Evolutionary conservation across 495 filamentous ascomycete genomes (phyloP).

Genomic region (Aspergillus sclerotioniger): DNA sequence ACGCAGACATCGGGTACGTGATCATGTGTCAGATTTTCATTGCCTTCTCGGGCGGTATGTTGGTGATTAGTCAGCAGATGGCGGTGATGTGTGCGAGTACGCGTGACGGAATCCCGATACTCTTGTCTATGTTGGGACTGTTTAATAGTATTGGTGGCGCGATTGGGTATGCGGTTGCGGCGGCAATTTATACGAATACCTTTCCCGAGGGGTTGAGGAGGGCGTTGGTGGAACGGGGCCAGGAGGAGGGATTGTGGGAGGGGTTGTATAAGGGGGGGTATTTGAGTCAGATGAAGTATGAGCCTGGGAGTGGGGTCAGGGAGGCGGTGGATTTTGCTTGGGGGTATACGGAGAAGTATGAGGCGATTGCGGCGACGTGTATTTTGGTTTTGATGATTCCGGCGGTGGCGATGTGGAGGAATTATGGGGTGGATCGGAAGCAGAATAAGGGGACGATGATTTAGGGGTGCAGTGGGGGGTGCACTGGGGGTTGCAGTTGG

Average conservation of each 20-base stretch:
- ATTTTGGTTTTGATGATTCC: conserved; percentile 39
- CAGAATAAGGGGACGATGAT: conserved; percentile 47
- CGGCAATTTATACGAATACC: conserved; percentile 67
- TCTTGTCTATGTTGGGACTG: conserved; percentile 65
- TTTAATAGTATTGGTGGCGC: conserved; percentile 68
- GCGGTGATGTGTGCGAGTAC: conserved; percentile 68
- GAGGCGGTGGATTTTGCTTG: conserved; percentile 60
- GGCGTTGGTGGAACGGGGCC: conserved; percentile 40
- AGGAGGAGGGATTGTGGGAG: no score
- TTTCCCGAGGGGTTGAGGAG: conserved; percentile 54
- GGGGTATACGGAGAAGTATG: conserved; percentile 56
- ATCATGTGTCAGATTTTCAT: conserved; percentile 81
- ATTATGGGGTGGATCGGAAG: conserved; percentile 45
- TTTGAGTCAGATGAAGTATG: conserved; percentile 50
- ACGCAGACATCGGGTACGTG: conserved; percentile 59
- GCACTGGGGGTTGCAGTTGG: background rate
- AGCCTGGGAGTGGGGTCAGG: conserved; percentile 49
- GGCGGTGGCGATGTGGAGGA: conserved; percentile 42
- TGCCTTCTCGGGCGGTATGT: conserved; percentile 62
- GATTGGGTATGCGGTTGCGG: conserved; percentile 63
- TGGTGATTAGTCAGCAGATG: conserved; percentile 69
- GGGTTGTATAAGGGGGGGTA: conserved; percentile 48
- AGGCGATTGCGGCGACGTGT: conserved; percentile 52
- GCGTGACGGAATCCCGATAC: conserved; percentile 64
- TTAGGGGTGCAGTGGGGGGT: background rate